Conservation (phyloP, 1,284 basidiomycete genomes). For the Vanrija humicola region DNA sequence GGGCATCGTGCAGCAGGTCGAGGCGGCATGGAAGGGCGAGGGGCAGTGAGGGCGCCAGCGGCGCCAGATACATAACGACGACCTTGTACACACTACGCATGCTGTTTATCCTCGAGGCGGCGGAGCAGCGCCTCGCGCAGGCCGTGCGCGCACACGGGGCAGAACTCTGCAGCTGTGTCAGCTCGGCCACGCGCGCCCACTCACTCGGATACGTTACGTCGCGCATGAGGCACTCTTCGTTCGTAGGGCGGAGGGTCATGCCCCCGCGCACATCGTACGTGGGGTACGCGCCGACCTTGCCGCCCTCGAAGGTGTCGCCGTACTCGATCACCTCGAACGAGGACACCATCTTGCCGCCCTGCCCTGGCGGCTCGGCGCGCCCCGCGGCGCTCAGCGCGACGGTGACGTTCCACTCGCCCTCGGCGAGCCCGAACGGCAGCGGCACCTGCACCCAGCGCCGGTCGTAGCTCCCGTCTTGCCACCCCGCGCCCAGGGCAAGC, state of each 20-base stretch:
- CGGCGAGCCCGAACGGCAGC: conserved; percentile 17
- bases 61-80: too few species aligned
- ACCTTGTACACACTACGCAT: neutral
- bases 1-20: conserved; percentile 22
- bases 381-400: conserved; percentile 59
- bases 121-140: conserved; percentile 55
- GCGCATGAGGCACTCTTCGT: conserved; percentile 81
- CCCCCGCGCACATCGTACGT: conserved; percentile 54
- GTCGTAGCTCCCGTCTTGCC: conserved; percentile 35
- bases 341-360: conserved; percentile 58
- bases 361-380: conserved; percentile 57
- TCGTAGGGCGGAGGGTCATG: conserved; percentile 54
- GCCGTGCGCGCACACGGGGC: conserved; percentile 67
- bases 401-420: conserved; percentile 57
- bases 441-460: conserved; percentile 44
- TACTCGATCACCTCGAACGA: conserved; percentile 73
- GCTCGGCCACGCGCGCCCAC: neutral
- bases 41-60: neutral
- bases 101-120: conserved; percentile 13
- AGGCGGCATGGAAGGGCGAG: conserved; percentile 17
- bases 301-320: conserved; percentile 56
- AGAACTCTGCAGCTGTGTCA: conserved; percentile 57
- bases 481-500: conserved; percentile 18
- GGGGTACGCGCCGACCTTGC: conserved; percentile 63
- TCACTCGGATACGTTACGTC: conserved; percentile 53